A percentile compares a stretch with the other conserved stretches of the same genome.
Evolutionary conservation across 805 yeast genomes (phyloP).

Genomic region (Metahyphopichia silvanorum): DNA sequence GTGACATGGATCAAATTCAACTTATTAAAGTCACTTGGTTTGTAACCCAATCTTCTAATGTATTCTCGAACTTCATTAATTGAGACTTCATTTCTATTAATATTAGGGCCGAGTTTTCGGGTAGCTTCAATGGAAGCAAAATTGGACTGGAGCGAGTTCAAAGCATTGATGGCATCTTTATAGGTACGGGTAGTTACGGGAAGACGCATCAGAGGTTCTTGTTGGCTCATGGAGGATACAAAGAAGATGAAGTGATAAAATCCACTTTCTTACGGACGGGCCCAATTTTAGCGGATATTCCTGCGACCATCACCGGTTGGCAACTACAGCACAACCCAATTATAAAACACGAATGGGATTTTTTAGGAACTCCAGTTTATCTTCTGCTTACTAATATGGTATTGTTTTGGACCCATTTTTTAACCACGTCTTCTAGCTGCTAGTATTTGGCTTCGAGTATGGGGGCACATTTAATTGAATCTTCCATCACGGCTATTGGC

Average conservation of each 20-base stretch:
- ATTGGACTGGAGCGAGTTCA: conserved; percentile 88
- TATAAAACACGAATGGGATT: no score
- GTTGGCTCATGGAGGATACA: neutral
- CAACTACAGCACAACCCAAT: no score
- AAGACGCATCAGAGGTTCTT: conserved; percentile 6
- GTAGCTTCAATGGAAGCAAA: conserved; percentile 85
- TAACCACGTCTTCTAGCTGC: no score
- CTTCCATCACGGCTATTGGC: no score
- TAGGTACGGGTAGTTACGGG: conserved; percentile 16
- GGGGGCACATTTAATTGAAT: no score
- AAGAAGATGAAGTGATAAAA: neutral
- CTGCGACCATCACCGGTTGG: no score
- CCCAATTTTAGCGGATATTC: no score
- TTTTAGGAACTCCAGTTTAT: no score
- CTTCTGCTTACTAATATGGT: no score
- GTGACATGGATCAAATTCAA: conserved; percentile 88
- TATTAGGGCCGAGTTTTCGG: conserved; percentile 60
- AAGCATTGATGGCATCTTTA: conserved; percentile 77
- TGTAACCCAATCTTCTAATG: conserved; percentile 37
- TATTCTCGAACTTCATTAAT: conserved; percentile 73
- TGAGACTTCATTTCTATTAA: conserved; percentile 58
- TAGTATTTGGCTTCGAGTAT: no score
- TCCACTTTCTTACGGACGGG: no score
- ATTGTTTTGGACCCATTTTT: no score
- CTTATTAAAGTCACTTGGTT: conserved; percentile 62